phyloP scores from a whole-genome alignment of 1,284 basidiomycete species.

The Heterobasidion occidentale region DNA sequence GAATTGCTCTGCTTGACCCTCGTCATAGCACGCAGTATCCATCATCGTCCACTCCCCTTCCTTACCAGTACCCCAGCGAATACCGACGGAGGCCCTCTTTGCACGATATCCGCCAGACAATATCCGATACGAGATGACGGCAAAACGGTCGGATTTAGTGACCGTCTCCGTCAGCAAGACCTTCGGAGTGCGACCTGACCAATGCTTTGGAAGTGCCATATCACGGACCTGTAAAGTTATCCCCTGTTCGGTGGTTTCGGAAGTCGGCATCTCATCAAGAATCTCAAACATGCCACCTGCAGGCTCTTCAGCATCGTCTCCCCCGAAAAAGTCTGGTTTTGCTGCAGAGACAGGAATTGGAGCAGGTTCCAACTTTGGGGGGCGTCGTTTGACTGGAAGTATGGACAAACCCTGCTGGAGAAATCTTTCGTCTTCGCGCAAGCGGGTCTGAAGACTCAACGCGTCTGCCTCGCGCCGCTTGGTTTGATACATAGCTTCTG shows the following conservation, averaged over 20 bases:
- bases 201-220: slow-evolving; percentile 77
- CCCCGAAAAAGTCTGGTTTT: slow-evolving; percentile 40
- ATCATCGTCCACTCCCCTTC: slow-evolving; percentile 78
- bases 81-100: slow-evolving; percentile 60
- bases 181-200: slow-evolving; percentile 71
- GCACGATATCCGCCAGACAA: slow-evolving; percentile 66
- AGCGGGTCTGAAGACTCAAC: slow-evolving; percentile 40
- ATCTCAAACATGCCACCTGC: slow-evolving; percentile 70
- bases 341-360: not conserved
- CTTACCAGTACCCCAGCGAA: slow-evolving; percentile 65
- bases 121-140: slow-evolving; percentile 59
- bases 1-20: slow-evolving; percentile 85
- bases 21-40: slow-evolving; percentile 75
- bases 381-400: slow-evolving; percentile 4
- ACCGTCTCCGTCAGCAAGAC: slow-evolving; percentile 61
- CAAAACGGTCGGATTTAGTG: slow-evolving; percentile 63
- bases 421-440: slow-evolving; percentile 30
- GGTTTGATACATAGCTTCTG: slow-evolving; percentile 47
- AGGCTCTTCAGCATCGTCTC: slow-evolving; percentile 39
- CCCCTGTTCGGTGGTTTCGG: slow-evolving; percentile 44
- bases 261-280: slow-evolving; percentile 61
- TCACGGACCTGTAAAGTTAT: slow-evolving; percentile 59
- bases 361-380: not conserved
- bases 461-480: slow-evolving; percentile 51
- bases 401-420: not conserved